Percentiles rank a stretch among this genome's conserved stretches.
phyloP scores from a whole-genome alignment of 2,329 filamentous ascomycete species.

The Curvularia lunata region DNA sequence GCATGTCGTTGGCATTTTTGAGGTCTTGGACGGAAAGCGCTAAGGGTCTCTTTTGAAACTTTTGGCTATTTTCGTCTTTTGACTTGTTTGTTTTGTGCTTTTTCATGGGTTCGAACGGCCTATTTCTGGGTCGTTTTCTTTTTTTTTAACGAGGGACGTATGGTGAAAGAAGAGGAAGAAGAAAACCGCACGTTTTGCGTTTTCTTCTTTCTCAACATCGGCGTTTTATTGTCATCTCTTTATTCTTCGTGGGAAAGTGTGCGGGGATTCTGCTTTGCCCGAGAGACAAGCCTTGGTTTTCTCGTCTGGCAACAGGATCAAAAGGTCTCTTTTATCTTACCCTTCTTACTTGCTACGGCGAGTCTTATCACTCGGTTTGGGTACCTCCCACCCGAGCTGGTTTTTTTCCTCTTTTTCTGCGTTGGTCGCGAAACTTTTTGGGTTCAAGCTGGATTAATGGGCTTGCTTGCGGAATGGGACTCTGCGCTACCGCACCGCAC shows the following conservation, averaged over 20 bases:
- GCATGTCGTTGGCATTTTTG: constrained; percentile 48
- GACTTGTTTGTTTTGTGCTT: not conserved
- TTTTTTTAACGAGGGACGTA: not conserved
- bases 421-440: not conserved
- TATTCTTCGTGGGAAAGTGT: not conserved
- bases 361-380: not conserved
- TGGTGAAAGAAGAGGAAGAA: not conserved
- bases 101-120: not conserved
- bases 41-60: constrained; percentile 21
- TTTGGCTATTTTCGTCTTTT: not conserved
- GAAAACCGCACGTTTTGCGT: not conserved
- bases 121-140: no score
- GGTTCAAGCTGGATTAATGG: not conserved
- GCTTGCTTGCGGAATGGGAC: not conserved
- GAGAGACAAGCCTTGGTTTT: not conserved
- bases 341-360: not conserved
- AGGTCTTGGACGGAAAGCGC: constrained; percentile 46
- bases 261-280: not conserved
- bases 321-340: not conserved
- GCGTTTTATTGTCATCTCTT: not conserved
- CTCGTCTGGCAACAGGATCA: not conserved
- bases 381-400: not conserved
- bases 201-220: not conserved
- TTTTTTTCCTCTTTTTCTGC: not conserved
- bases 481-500: not conserved